phyloP scores from a whole-genome alignment of 305 asterid genomes.

The Petunia hybrid region DNA sequence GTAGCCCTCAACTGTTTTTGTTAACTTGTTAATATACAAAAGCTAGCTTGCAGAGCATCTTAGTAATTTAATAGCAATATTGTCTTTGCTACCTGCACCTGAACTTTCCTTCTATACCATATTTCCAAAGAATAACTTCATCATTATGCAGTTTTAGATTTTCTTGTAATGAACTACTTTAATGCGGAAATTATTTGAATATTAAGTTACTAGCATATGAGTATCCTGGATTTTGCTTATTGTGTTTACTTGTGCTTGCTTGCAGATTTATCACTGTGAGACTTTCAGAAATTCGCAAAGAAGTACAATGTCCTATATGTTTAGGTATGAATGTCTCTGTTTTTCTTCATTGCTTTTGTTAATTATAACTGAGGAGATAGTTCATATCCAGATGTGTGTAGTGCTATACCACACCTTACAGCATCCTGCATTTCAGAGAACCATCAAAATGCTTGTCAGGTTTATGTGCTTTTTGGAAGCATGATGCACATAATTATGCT shows the following conservation, averaged over 20 bases:
- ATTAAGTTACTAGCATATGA: conserved; percentile 5
- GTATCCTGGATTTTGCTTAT: conserved; percentile 3
- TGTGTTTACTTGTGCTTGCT: conserved; percentile 27
- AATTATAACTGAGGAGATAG: conserved; percentile 16
- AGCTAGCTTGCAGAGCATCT: conserved; percentile 18
- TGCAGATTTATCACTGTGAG: conserved; percentile 59
- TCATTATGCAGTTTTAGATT: neutral
- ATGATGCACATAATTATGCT: conserved; percentile 24
- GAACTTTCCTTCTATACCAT: neutral
- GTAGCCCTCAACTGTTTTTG: no score
- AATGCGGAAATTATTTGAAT: neutral
- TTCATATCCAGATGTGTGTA: conserved; percentile 1
- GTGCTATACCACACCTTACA: neutral
- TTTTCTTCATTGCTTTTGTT: conserved; percentile 31
- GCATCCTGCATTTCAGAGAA: neutral
- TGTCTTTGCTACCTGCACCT: conserved; percentile 25
- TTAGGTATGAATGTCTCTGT: conserved; percentile 45
- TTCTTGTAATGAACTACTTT: conserved; percentile 4
- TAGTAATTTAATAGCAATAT: neutral
- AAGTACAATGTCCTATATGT: conserved; percentile 90
- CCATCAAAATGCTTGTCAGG: conserved; percentile 7
- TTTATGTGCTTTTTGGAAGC: conserved; percentile 17
- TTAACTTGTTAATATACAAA: neutral
- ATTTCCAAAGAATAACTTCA: conserved; percentile 19
- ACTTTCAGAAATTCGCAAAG: conserved; percentile 80